phyloP scores from a whole-genome alignment of 83 land plant species.

The Isoetes engelmannii region DNA sequence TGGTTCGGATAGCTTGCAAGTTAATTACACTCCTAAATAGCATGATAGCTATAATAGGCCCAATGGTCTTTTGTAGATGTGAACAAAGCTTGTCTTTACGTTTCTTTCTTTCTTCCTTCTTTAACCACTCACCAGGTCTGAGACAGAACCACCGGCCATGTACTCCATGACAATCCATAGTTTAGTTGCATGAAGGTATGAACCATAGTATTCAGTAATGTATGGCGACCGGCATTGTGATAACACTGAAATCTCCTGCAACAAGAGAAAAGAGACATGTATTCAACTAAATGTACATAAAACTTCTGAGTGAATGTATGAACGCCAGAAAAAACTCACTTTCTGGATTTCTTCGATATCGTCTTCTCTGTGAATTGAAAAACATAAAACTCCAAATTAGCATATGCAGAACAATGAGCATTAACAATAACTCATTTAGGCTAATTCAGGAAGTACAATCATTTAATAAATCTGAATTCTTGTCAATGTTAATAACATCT shows the following conservation, averaged over 20 bases:
- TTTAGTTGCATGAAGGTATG: conserved; percentile 81
- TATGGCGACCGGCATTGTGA: conserved; percentile 94
- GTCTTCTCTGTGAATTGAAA: conserved; percentile 64
- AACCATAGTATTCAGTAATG: conserved; percentile 96
- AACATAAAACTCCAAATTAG: conserved; percentile 7
- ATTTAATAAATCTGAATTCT: no score
- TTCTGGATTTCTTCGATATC: conserved; percentile 98
- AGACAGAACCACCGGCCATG: conserved; percentile 99
- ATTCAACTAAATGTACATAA: background rate
- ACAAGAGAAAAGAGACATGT: conserved; percentile 7
- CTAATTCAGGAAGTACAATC: no score
- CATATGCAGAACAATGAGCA: no score
- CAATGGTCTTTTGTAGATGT: no score
- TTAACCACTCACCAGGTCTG: conserved; percentile 67
- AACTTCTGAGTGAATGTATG: background rate
- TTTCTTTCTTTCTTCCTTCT: no score
- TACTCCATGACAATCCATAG: conserved; percentile 97
- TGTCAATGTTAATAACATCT: no score
- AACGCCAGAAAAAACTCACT: conserved; percentile 31
- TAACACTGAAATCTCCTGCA: conserved; percentile 91
- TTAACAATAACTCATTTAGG: no score
- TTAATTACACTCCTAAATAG: no score
- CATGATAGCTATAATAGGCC: no score
- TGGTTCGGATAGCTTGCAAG: no score
- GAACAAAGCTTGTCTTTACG: no score